Evolutionary conservation across 2,329 filamentous ascomycete genomes (phyloP), one percentile per base, ranked within the genome.

Genomic region (Lasiodiplodia sp.): DNA sequence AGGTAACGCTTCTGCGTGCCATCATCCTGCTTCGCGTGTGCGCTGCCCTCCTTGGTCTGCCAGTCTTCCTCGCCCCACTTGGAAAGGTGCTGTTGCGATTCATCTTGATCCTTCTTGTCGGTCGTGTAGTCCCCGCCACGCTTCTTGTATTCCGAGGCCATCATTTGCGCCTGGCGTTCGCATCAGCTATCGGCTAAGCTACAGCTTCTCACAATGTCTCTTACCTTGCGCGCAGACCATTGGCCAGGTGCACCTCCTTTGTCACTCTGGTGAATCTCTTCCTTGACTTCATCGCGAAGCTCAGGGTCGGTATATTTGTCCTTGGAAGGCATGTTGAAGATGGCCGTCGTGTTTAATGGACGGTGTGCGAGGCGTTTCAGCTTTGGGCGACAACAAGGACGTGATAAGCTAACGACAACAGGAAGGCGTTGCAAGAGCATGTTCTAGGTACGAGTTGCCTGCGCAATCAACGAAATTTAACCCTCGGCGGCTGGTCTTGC

Each of bases 21-120:
- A 70, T 84, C 81, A 2, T 76, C 77, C 63, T 83, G 73, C 68
- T 81, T 82, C 1, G 83, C 82, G n/a, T 79, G 74, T 0, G 79
- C 82, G 7, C 76, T 78, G 0, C 82, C 82, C 57, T 85, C 82
- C 68, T 84, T 84, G 0, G 82, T 84, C 75, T 84, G 82, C 82
- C 82, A 84, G 5, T 85, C 80, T 66, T 85, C 83, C n/a, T 83
- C 75, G 0, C 75, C 77, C 83, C 83, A 85, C 21, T 83, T 77
- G 6, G 78, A 77, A 1, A 85, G 75, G 58, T 83, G 75, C 72
- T 82, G 79, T 66, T 84, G 82, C 4, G 78, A 78, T 28, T 82
- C 75, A 69, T 82, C 79, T 68, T 83, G 78, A n/a, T 77, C 75
- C 55, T 79, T 75, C 68, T 85, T 82, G 57, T 80, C 78, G 3